A percentile compares a stretch with the other conserved stretches of the same genome.
Conservation (phyloP, 1,139 yeast genomes). For the Suhomyces atakaporum region DNA sequence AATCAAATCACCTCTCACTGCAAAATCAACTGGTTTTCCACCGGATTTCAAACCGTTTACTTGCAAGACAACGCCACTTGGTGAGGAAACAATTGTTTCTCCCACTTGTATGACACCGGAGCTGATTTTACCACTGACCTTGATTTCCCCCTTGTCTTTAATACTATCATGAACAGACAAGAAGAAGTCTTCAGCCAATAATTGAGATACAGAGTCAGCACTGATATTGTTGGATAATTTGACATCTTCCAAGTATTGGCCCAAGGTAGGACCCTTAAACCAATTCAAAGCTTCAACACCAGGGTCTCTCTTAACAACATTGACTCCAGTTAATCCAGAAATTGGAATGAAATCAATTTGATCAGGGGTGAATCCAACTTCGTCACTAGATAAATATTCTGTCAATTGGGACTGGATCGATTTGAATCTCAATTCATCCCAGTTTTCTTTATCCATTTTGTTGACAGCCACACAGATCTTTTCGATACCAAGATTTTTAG, state of each 20-base stretch:
- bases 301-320: slow-evolving; percentile 58
- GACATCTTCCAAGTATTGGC: slow-evolving; percentile 53
- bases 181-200: slow-evolving; percentile 43
- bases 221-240: slow-evolving; percentile 18
- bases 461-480: slow-evolving; percentile 78
- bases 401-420: slow-evolving; percentile 60
- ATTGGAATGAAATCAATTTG: slow-evolving; percentile 75
- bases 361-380: slow-evolving; percentile 56
- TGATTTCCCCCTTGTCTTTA: slow-evolving; percentile 34
- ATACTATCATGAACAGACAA: slow-evolving; percentile 53
- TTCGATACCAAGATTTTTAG: slow-evolving; percentile 80
- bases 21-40: slow-evolving; percentile 39
- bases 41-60: slow-evolving; percentile 34
- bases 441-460: slow-evolving; percentile 77
- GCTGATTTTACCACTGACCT: slow-evolving; percentile 69
- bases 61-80: slow-evolving; percentile 43
- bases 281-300: slow-evolving; percentile 44
- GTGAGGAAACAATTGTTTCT: slow-evolving; percentile 65
- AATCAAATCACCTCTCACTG: slow-evolving; percentile 71
- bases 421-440: slow-evolving; percentile 67
- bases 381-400: slow-evolving; percentile 54
- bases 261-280: slow-evolving; percentile 69
- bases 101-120: slow-evolving; percentile 79
- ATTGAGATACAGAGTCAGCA: slow-evolving; percentile 14
- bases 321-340: slow-evolving; percentile 82